Evolutionary conservation across 495 filamentous ascomycete species (phyloP).

Genomic region (Geoglossum glabrum): DNA sequence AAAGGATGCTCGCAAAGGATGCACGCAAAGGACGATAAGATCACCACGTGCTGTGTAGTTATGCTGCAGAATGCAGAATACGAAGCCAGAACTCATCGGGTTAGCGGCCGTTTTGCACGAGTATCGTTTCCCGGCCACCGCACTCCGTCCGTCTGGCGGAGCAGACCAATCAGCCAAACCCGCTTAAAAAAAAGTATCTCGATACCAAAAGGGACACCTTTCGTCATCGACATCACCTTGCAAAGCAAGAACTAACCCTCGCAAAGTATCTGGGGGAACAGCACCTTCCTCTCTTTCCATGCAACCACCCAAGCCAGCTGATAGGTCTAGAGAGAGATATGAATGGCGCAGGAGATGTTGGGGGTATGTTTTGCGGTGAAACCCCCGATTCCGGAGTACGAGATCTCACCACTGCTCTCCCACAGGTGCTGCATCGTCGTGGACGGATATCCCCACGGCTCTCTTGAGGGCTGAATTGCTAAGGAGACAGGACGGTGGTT

Average conservation of each 20-base stretch:
- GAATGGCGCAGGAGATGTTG: neutral
- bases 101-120: neutral
- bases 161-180: neutral
- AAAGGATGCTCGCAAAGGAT: too few species aligned
- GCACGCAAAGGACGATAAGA: too few species aligned
- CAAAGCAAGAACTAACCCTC: too few species aligned
- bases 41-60: too few species aligned
- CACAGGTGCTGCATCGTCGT: too few species aligned
- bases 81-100: neutral
- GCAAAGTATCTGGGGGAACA: too few species aligned
- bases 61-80: too few species aligned
- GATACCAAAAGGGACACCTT: too few species aligned
- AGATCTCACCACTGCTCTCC: too few species aligned
- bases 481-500: neutral
- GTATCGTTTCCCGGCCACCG: neutral
- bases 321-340: neutral
- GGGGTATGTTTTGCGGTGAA: neutral
- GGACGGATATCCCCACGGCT: neutral
- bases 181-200: neutral
- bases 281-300: neutral
- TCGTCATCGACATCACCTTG: too few species aligned
- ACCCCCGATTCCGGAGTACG: neutral
- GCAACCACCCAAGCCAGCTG: neutral
- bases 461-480: neutral
- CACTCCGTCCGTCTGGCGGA: neutral